Percentiles rank a stretch among this genome's conserved stretches.
Evolutionary conservation across 2,329 filamentous ascomycete species (phyloP).

Genomic region (Epichloe brachyelytri): DNA sequence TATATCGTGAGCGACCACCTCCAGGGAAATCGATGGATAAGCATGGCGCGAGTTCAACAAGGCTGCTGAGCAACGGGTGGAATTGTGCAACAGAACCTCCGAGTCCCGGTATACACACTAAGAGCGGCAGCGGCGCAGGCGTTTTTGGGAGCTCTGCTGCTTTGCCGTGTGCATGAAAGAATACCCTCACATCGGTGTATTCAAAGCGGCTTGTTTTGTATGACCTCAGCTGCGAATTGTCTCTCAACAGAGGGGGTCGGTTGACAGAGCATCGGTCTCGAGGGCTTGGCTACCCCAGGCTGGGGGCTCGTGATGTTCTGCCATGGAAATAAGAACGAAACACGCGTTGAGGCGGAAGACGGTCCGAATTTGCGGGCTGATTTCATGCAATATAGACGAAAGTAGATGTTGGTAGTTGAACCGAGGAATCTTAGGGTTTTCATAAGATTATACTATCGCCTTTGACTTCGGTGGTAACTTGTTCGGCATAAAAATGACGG

Average conservation of each 20-base stretch:
- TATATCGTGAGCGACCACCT: conserved; percentile 69
- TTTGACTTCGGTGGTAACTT: not conserved
- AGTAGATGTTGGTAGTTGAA: not conserved
- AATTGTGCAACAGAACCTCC: conserved; percentile 91
- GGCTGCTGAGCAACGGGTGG: conserved; percentile 62
- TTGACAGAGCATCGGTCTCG: conserved; percentile 30
- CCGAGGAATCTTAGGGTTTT: not conserved
- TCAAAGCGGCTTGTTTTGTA: conserved; percentile 60
- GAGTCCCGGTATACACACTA: conserved; percentile 86
- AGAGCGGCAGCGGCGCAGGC: conserved; percentile 62
- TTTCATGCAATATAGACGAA: not conserved
- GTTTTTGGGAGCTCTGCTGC: conserved; percentile 50
- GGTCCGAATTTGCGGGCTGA: not conserved
- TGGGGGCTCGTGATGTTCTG: not conserved
- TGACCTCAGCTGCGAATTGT: conserved; percentile 56
- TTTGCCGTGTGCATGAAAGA: conserved; percentile 72
- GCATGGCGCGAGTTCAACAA: conserved; percentile 73
- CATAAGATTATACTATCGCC: not conserved
- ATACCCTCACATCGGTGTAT: conserved; percentile 69
- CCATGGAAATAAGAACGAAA: not conserved
- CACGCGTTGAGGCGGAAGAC: not conserved
- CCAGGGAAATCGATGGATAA: conserved; percentile 79
- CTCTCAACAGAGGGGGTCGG: conserved; percentile 71
- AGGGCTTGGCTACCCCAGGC: not conserved
- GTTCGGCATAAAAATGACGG: no score